phyloP scores from a whole-genome alignment of 2,329 filamentous ascomycete species.

The Cryphonectria parasitica region DNA sequence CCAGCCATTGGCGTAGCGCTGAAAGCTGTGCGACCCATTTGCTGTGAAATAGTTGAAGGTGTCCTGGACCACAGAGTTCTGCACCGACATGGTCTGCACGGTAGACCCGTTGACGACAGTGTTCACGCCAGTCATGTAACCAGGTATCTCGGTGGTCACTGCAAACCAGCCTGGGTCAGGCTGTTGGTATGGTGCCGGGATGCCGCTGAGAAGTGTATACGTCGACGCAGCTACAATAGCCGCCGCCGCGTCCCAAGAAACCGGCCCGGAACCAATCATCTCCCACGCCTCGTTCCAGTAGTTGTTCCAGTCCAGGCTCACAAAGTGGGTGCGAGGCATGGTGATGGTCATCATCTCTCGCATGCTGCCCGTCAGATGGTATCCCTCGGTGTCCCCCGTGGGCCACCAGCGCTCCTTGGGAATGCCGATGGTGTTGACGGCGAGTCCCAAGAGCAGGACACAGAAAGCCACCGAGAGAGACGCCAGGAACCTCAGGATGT shows the following conservation, averaged over 20 bases:
- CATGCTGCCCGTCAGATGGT: background rate
- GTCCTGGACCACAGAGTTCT: background rate
- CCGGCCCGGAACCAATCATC: background rate
- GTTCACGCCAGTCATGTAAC: background rate
- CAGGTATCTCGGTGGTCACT: background rate
- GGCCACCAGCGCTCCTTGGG: slow-evolving; percentile 6
- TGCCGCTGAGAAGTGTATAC: slow-evolving; percentile 2
- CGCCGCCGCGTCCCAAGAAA: background rate
- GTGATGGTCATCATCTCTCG: slow-evolving; percentile 1
- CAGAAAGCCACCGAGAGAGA: background rate
- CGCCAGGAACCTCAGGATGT: background rate
- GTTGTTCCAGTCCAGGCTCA: background rate
- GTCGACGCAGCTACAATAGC: background rate
- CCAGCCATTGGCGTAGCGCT: background rate
- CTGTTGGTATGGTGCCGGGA: background rate
- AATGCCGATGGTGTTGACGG: background rate
- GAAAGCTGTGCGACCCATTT: background rate
- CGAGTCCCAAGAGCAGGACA: background rate
- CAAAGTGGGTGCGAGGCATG: background rate
- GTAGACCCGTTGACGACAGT: background rate
- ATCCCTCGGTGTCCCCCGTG: background rate
- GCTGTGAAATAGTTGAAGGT: background rate
- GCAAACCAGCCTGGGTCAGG: background rate
- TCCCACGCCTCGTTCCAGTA: background rate
- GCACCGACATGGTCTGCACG: background rate